Conservation (phyloP, 2,329 filamentous ascomycete genomes). For the Diaporthe ilicicola region DNA sequence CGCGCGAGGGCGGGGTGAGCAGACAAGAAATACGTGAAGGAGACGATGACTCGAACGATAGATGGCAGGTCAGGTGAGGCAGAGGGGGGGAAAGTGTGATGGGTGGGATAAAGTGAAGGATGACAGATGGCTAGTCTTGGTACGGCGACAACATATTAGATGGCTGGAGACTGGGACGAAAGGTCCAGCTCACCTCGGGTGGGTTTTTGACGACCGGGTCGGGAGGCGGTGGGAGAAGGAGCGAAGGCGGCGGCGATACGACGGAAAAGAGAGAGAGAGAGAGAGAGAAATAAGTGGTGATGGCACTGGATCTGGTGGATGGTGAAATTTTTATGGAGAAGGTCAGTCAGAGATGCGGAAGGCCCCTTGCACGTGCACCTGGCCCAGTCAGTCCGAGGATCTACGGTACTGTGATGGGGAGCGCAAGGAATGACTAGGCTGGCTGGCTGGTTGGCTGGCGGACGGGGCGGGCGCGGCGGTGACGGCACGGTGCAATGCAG, state of each 20-base stretch:
- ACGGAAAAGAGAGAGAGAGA: not conserved
- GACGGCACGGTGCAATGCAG: not conserved
- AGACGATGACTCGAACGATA: constrained; percentile 12
- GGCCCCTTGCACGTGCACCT: constrained; percentile 24
- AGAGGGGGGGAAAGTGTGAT: constrained; percentile 16
- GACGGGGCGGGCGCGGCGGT: not conserved
- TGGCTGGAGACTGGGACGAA: constrained; percentile 32
- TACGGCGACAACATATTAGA: constrained; percentile 29
- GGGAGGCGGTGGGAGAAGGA: constrained; percentile 1
- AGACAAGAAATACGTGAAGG: constrained; percentile 13
- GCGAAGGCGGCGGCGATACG: constrained; percentile 27
- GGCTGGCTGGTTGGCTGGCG: constrained; percentile 2
- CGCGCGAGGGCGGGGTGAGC: constrained; percentile 11
- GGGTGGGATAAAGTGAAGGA: constrained; percentile 26
- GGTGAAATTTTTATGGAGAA: constrained; percentile 33
- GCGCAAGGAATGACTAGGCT: not conserved
- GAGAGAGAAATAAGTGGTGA: constrained; percentile 13
- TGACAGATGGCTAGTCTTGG: constrained; percentile 24
- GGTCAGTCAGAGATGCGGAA: constrained; percentile 4
- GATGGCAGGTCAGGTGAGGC: constrained; percentile 15
- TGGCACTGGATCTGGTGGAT: constrained; percentile 21
- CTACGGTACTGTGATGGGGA: not conserved
- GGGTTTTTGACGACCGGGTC: constrained; percentile 29
- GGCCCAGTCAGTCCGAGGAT: constrained; percentile 21
- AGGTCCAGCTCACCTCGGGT: constrained; percentile 32